These are phyloP conservation scores for Barnettozyma hawaiiensis DNA, from an alignment of 1,139 yeast species.

Conservation along the genomic window DNA sequence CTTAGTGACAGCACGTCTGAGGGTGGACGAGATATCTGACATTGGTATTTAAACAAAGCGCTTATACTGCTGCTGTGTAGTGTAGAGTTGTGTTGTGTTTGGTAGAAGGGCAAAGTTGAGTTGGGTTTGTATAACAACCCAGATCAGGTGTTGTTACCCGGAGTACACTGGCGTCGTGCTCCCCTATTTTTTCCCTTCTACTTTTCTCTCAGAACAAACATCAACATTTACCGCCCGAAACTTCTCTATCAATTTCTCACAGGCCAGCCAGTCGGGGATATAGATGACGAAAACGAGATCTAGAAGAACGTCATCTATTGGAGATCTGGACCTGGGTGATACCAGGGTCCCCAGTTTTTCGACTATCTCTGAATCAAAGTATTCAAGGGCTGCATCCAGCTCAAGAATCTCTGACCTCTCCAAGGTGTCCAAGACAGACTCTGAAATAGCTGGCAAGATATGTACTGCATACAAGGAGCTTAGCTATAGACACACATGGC, in stretches of 20 bases:
- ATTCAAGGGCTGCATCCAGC: constrained; percentile 26
- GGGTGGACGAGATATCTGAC: background rate
- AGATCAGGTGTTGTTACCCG: too few species aligned
- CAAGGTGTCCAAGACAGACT: constrained; percentile 30
- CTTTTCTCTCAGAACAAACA: too few species aligned
- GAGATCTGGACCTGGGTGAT: constrained; percentile 55
- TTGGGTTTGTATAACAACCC: too few species aligned
- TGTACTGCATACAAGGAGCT: constrained; percentile 55
- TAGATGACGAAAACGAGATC: constrained; percentile 4
- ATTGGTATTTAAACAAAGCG: too few species aligned
- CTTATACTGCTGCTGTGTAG: too few species aligned
- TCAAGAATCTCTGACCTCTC: constrained; percentile 28
- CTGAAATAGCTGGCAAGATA: constrained; percentile 38
- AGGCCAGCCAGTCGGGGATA: too few species aligned
- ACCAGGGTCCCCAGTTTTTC: constrained; percentile 43
- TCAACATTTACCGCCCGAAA: too few species aligned
- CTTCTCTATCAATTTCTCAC: too few species aligned
- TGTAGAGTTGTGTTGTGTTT: too few species aligned
- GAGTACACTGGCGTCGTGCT: background rate
- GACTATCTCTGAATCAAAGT: constrained; percentile 29
- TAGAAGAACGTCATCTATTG: constrained; percentile 49
- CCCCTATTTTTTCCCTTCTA: too few species aligned
- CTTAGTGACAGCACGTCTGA: constrained; percentile 26
- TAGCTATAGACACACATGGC: constrained; percentile 72
- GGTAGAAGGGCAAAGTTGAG: background rate